These are phyloP conservation scores for Macrotyloma uniflorum DNA, from an alignment of 306 rosid species.

Conservation along the genomic window DNA sequence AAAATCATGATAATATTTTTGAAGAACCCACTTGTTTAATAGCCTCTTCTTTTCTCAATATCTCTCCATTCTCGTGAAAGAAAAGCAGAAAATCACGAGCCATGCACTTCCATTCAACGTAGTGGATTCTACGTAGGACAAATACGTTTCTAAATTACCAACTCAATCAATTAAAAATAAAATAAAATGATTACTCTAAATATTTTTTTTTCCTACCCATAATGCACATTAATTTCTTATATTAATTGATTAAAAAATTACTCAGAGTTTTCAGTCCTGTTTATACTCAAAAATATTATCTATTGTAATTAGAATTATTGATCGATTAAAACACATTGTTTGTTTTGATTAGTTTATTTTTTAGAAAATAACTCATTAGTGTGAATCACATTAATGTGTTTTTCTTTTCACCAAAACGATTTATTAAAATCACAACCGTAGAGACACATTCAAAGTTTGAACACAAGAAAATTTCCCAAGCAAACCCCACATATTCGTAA, in stretches of 20 bases:
- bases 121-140: constrained; percentile 15
- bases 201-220: neutral
- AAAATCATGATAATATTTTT: neutral
- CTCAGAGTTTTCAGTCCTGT: neutral
- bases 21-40: neutral
- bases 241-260: neutral
- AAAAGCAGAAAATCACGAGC: neutral
- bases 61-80: neutral
- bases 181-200: neutral
- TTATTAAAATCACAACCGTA: neutral
- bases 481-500: neutral
- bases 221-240: neutral
- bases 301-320: neutral
- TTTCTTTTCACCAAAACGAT: neutral
- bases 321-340: too few relatives aligned
- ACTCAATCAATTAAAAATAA: neutral
- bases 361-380: neutral
- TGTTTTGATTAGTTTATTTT: too few relatives aligned
- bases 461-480: neutral
- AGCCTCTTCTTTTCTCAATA: neutral
- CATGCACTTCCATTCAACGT: neutral
- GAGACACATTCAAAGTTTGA: neutral
- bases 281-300: neutral
- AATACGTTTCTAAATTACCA: neutral
- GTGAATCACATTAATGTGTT: neutral